Conservation (phyloP, 2,329 filamentous ascomycete species). For the Neurospora crassa region DNA sequence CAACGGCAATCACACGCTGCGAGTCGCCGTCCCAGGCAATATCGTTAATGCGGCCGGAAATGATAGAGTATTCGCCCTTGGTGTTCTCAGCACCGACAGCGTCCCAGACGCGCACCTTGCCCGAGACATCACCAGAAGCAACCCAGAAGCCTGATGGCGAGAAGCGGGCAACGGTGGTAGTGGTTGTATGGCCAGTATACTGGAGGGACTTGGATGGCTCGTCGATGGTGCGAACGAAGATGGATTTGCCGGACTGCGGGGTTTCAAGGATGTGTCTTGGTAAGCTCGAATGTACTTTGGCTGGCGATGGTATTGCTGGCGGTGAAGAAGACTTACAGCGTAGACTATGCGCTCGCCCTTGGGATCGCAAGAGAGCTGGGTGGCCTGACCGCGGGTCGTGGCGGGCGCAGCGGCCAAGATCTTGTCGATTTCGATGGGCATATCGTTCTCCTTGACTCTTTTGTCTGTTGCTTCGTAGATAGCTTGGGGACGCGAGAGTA, state of each 20-base stretch:
- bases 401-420: slow-evolving; percentile 81
- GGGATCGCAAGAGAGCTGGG: slow-evolving; percentile 75
- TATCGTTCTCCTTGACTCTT: slow-evolving; percentile 11
- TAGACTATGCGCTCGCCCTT: slow-evolving; percentile 92
- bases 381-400: slow-evolving; percentile 78
- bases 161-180: slow-evolving; percentile 89
- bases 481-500: background rate
- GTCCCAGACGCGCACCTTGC: slow-evolving; percentile 87
- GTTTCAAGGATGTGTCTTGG: background rate
- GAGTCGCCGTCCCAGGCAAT: slow-evolving; percentile 97
- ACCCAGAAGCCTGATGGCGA: slow-evolving; percentile 91
- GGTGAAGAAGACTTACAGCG: slow-evolving; percentile 50
- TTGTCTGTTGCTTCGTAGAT: background rate
- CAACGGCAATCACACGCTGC: slow-evolving; percentile 91
- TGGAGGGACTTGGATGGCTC: slow-evolving; percentile 75
- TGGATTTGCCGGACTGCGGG: slow-evolving; percentile 78
- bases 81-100: slow-evolving; percentile 74
- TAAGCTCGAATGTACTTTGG: background rate
- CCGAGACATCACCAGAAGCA: slow-evolving; percentile 80
- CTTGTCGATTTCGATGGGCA: slow-evolving; percentile 49
- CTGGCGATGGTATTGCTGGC: background rate
- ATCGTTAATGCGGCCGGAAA: slow-evolving; percentile 90
- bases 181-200: slow-evolving; percentile 82
- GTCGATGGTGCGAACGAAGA: slow-evolving; percentile 93
- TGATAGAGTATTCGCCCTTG: slow-evolving; percentile 90